Evolutionary conservation across 371 early-diverging fungal genomes (phyloP), one percentile per base, ranked within the genome.

Genomic region (Actinomortierella wolfii): DNA sequence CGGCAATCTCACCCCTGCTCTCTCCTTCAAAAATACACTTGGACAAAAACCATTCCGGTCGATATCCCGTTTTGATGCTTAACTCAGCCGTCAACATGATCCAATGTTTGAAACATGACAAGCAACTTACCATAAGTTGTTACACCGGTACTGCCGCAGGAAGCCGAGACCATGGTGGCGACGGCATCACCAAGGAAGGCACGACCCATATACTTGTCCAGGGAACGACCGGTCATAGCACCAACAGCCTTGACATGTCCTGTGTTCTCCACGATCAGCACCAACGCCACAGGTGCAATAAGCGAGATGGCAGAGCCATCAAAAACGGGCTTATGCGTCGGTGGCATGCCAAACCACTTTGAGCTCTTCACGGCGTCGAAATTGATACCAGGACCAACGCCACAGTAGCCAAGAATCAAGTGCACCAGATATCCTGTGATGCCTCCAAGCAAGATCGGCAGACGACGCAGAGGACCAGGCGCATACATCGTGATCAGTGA

Each of bases 201-300:
- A 20, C 86, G 76, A 9, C 81, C 87, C 7, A 86, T 42, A 53
- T 81, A 79, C 24, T 73, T 74, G 61, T 83, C 79, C 56, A 85
- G 54, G 8, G 80, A 71, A 13, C 57, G 57, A 26, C 67, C 75
- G 13, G 84, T 76, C 80, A 86, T 79, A 21, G 79, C 79, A 43
- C 80, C 74, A 2, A 84, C 78, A 5, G 85, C 84, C 49, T 84
- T 82, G 57, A 86, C 78, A 54, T 86, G 85, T 45, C 86, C 87
- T 46, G 83, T 56, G 54, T 86, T 84, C 51, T 87, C 86, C 39
- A 58, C 26, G 43, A 40, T 25, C 25, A 41, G 39, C n/a, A 49
- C 18, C 21, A 29, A 29, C 5, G 80, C 77, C 13, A 84, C 79
- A 26, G 87, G 86, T 2, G 79, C 77, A 55, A 86, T 84, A 52